Percentiles rank a stretch among this genome's conserved stretches.
Conservation (phyloP, 2,329 filamentous ascomycete species). For the Trichoderma sp. region DNA sequence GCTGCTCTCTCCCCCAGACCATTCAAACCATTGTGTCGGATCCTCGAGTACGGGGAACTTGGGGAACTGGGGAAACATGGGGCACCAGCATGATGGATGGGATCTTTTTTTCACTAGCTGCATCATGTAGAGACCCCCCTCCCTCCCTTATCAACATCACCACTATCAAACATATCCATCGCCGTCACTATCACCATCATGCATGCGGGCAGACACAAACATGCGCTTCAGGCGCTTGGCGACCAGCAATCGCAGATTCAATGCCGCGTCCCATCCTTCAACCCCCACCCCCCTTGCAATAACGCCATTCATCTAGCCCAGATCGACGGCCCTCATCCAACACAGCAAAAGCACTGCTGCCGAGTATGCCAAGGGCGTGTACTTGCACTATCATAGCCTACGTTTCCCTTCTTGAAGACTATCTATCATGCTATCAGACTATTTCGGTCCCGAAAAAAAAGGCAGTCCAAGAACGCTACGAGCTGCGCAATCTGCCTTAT, state of each 20-base stretch:
- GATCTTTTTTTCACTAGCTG: background rate
- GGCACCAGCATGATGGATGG: background rate
- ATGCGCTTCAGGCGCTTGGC: background rate
- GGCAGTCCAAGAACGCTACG: background rate
- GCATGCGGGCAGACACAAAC: background rate
- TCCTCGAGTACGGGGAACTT: background rate
- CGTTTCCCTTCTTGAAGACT: background rate
- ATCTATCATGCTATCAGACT: background rate
- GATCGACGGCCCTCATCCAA: background rate
- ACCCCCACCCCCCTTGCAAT: background rate
- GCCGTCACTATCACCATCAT: background rate
- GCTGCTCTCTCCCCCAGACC: background rate
- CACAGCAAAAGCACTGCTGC: background rate
- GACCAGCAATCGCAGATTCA: background rate
- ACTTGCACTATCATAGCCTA: background rate
- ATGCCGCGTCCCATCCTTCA: background rate
- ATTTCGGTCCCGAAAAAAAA: background rate
- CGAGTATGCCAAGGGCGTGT: background rate
- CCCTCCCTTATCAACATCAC: background rate
- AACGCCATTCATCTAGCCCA: background rate
- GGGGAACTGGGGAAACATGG: slow-evolving; percentile 18
- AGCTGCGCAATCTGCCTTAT: background rate
- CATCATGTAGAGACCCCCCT: background rate
- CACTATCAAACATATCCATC: background rate
- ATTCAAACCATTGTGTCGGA: slow-evolving; percentile 13